These are phyloP conservation scores for Cercospora janseana DNA, from an alignment of 2,329 filamentous ascomycete species.

Conservation along the genomic window DNA sequence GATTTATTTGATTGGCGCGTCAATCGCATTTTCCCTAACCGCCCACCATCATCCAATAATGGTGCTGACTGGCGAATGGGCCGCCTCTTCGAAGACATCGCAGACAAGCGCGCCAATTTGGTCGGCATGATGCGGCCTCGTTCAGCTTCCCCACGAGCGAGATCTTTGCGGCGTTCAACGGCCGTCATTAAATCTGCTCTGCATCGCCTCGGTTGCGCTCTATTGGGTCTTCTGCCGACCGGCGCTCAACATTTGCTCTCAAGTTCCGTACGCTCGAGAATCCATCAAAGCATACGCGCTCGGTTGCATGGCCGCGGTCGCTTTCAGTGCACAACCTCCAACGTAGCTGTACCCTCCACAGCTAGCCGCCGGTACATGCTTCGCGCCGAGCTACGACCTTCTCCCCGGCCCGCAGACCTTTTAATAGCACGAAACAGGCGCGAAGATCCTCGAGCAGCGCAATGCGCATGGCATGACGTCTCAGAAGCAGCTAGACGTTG, in stretches of 20 bases:
- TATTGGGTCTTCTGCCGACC: too few species aligned
- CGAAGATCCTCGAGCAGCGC: slow-evolving; percentile 27
- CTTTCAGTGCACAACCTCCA: slow-evolving; percentile 3
- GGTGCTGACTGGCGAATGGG: not conserved
- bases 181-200: too few species aligned
- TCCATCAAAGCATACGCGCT: too few species aligned
- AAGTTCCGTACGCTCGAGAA: too few species aligned
- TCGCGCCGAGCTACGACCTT: slow-evolving; percentile 22
- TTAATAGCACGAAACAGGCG: slow-evolving; percentile 36
- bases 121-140: not conserved
- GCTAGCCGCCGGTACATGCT: slow-evolving; percentile 27
- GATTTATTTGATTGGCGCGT: slow-evolving; percentile 3
- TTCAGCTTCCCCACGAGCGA: too few species aligned
- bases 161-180: too few species aligned
- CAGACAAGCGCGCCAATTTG: not conserved
- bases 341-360: slow-evolving; percentile 6
- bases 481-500: slow-evolving; percentile 23
- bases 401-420: slow-evolving; percentile 9
- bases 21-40: not conserved
- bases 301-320: not conserved
- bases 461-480: slow-evolving; percentile 25
- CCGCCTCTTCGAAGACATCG: not conserved
- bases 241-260: too few species aligned
- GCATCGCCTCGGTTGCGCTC: too few species aligned
- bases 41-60: slow-evolving; percentile 7